Evolutionary conservation across 108 stramenopile species (phyloP), one percentile per base, ranked within the genome.

Genomic region (Licmophora abbreviata): DNA sequence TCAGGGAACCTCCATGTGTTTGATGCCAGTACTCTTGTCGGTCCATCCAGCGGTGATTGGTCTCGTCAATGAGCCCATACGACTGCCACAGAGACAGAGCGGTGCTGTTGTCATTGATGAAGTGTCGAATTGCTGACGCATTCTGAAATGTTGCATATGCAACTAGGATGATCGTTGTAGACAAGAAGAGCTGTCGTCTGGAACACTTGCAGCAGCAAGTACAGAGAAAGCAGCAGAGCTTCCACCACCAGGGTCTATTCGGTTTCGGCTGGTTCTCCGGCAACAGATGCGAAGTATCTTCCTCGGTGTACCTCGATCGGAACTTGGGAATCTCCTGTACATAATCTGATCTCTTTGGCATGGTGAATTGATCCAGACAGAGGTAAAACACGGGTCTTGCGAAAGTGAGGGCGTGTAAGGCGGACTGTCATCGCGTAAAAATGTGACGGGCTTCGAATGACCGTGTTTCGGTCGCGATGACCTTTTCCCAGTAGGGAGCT

Each of bases 221-320:
- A n/a, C n/a, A n/a, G n/a, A n/a, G n/a, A n/a, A n/a, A n/a, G n/a
- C n/a, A n/a, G 43, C 43, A 44, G 20, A 21, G 20, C 7, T 8
- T 44, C 17, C 43, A 18, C 43, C 43, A 44, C 9, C 43, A 44
- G 7, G 20, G 22, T 14, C 20, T 21, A 7, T 44, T 44, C 8
- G 12, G 43, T 17, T 8, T 17, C 8, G 43, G 17, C 17, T 44
- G 43, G 22, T 18, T 44, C 15, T 44, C 43, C 7, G 43, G 43
- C 22, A 44, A 44, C 43, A 44, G 43, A 18, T 15, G 17, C 15
- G 20, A 21, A 8, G 17, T 44, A 18, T 44, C 43, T 21, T 44
- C 22, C 15, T 44, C 43, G 22, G 20, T 44, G 43, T 44, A 44
- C 22, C 43, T 9, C 15, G 43, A 18, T 15, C 43, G 43, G 22